Evolutionary conservation across 176 grass and related monocot species (phyloP), one percentile per base, ranked within the genome.

Genomic region (Elymus sibiricus): DNA sequence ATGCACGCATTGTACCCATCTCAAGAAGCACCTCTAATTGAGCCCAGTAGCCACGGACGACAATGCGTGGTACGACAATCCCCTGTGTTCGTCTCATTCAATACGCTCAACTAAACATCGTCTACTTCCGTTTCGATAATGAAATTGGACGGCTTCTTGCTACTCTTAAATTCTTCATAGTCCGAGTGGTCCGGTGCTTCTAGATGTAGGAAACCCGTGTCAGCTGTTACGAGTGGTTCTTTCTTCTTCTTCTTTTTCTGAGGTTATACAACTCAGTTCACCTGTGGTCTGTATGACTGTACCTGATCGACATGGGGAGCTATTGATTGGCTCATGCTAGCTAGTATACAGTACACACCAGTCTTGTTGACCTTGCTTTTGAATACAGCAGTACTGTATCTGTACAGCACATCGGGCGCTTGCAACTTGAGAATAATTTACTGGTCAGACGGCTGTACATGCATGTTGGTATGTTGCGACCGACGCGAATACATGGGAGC

Each of bases 291-390:
- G 14, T 26, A 53, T 72, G n/a, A 39, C 13, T 71, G 8, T 38
- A 53, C 39, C 22, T 70, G 63, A 53, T 46, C 29, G 32, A 59
- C 22, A 46, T 24, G 82, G 53, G 82, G 31, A 64, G 56, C 26
- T 47, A 63, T 34, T 64, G 56, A 35, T 35, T 35, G 70, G 56
- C 29, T 42, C 26, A 16, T 75, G 32, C 29, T 37, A 10, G 29
- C 35, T 66, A 66, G 22, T 60, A 9, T 24, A 26, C 12, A 17
- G 40, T 74, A 28, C 56, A 35, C 82, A 63, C 38, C 15, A 35
- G 4, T 75, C 28, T 64, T 47, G 70, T 64, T 84, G 39, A 49
- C 58, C 56, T 26, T 35, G 16, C 82, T 84, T 84, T 75, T 66
- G 62, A 10, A 17, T 49, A 49, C 27, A 12, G 56, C 46, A 12